These are phyloP conservation scores for Hypericum perforatum DNA, from an alignment of 345 rosid species.

Conservation along the genomic window DNA sequence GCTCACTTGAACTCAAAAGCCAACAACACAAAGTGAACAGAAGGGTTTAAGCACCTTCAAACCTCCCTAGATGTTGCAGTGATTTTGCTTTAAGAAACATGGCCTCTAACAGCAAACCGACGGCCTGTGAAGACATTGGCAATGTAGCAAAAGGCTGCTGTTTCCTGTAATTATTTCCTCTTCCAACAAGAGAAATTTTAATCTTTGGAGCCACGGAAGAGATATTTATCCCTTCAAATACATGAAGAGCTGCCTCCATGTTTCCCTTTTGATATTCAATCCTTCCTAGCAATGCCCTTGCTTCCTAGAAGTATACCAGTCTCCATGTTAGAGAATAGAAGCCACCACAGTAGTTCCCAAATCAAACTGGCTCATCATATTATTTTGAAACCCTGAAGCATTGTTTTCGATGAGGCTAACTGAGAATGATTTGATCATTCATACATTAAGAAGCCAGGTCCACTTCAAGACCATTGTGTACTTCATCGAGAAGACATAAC, in stretches of 20 bases:
- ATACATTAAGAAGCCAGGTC: too few relatives aligned
- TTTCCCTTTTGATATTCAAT: slow-evolving; percentile 82
- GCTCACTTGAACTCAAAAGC: neutral
- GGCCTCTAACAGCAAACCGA: slow-evolving; percentile 70
- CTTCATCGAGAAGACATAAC: too few relatives aligned
- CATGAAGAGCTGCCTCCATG: slow-evolving; percentile 67
- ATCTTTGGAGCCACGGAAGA: slow-evolving; percentile 55
- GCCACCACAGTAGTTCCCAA: slow-evolving; percentile 3
- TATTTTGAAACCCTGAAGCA: too few relatives aligned
- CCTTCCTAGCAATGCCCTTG: slow-evolving; percentile 77
- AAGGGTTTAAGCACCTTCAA: slow-evolving; percentile 37
- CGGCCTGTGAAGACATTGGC: slow-evolving; percentile 62
- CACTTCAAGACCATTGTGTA: too few relatives aligned
- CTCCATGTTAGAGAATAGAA: neutral
- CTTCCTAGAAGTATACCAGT: slow-evolving; percentile 38
- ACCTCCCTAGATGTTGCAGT: slow-evolving; percentile 59
- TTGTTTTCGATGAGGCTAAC: too few relatives aligned
- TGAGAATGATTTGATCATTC: too few relatives aligned
- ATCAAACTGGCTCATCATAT: neutral
- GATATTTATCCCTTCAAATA: slow-evolving; percentile 80
- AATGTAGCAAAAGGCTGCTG: slow-evolving; percentile 35
- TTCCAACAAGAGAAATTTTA: slow-evolving; percentile 39
- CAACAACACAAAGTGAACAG: neutral
- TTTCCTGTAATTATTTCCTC: slow-evolving; percentile 38
- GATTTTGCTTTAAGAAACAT: slow-evolving; percentile 71